Conservation (phyloP, 75 land plant genomes). For the Cupressus sempervirens region DNA sequence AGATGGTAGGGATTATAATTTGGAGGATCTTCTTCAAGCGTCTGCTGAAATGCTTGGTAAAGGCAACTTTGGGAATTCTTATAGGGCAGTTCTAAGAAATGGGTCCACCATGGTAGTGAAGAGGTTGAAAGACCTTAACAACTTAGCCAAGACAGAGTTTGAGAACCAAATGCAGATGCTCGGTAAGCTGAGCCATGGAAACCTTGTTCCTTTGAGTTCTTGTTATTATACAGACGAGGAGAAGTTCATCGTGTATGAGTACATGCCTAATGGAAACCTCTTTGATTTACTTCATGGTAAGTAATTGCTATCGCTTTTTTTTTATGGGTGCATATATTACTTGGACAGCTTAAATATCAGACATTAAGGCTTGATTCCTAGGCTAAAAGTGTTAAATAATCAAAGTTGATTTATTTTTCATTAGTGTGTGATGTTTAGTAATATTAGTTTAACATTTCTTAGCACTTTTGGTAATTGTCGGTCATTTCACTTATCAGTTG, state of each 20-base stretch:
- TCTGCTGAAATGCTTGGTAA: conserved; percentile 73
- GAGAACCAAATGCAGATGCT: conserved; percentile 62
- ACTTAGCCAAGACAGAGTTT: conserved; percentile 48
- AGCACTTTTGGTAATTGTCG: no score
- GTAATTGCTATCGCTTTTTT: not conserved
- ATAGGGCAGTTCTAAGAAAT: conserved; percentile 53
- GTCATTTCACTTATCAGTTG: no score
- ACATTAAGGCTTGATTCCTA: no score
- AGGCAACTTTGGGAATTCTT: conserved; percentile 72
- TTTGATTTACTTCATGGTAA: conserved; percentile 64
- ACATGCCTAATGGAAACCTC: conserved; percentile 56
- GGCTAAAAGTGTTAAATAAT: no score
- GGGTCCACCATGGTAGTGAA: conserved; percentile 65
- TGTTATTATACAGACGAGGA: conserved; percentile 67
- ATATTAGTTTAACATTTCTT: no score
- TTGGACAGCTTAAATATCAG: no score
- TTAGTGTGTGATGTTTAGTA: no score
- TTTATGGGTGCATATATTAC: not conserved
- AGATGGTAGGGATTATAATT: conserved; percentile 37
- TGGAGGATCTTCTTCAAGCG: conserved; percentile 61
- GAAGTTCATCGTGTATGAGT: conserved; percentile 69
- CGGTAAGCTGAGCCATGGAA: conserved; percentile 52
- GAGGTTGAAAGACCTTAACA: conserved; percentile 58
- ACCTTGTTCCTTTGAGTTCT: conserved; percentile 54
- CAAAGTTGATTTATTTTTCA: no score